A percentile compares a stretch with the other conserved stretches of the same genome.
These are phyloP conservation scores for Exophiala calicioides DNA, from an alignment of 2,329 filamentous ascomycete genomes.

Conservation along the genomic window DNA sequence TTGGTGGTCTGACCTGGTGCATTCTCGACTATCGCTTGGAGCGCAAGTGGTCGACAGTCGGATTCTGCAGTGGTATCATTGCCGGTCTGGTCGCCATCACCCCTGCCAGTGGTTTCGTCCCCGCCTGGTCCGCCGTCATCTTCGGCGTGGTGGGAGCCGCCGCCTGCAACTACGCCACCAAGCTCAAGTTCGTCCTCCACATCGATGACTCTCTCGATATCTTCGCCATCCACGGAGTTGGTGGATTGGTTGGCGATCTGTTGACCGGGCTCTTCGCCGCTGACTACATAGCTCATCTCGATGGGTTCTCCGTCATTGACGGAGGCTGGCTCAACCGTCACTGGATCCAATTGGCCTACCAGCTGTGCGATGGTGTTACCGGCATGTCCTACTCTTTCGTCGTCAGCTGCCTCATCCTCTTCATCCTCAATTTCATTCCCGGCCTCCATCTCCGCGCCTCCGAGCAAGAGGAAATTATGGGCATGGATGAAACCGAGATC, in stretches of 20 bases:
- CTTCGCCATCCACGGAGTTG: constrained; percentile 61
- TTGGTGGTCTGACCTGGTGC: constrained; percentile 86
- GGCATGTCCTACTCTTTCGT: constrained; percentile 59
- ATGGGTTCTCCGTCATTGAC: constrained; percentile 58
- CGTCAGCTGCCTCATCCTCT: constrained; percentile 55
- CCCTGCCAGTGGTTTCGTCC: constrained; percentile 82
- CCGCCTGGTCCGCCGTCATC: constrained; percentile 61
- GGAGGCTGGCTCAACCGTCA: constrained; percentile 56
- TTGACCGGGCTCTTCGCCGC: constrained; percentile 61
- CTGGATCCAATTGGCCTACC: constrained; percentile 58
- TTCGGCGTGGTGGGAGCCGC: constrained; percentile 56
- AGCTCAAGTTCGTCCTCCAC: constrained; percentile 54
- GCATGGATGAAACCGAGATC: constrained; percentile 75
- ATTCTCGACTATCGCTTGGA: constrained; percentile 85
- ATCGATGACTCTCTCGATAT: constrained; percentile 63
- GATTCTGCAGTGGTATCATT: constrained; percentile 88
- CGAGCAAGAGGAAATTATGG: constrained; percentile 57
- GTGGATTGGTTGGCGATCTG: constrained; percentile 59
- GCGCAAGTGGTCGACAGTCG: constrained; percentile 88
- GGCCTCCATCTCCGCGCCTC: constrained; percentile 57
- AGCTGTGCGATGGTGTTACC: constrained; percentile 59
- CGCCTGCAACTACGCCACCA: constrained; percentile 50
- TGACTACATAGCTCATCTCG: constrained; percentile 51
- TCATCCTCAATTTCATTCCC: constrained; percentile 60
- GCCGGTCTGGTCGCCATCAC: constrained; percentile 86